These are phyloP conservation scores for Fusarium annulatum DNA, from an alignment of 2,329 filamentous ascomycete species.

Conservation along the genomic window DNA sequence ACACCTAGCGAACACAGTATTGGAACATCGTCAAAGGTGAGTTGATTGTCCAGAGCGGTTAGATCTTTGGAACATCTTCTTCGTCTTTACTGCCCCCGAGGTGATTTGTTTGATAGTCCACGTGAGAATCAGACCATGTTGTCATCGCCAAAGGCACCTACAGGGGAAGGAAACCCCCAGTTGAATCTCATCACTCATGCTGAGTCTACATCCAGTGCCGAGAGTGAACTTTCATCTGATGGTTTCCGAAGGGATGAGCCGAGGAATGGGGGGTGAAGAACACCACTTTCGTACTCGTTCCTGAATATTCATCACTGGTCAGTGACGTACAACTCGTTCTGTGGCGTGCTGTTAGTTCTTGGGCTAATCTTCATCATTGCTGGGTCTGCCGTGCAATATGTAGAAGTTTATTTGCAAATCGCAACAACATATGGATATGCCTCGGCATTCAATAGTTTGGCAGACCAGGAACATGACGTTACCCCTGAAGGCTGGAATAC, in stretches of 20 bases:
- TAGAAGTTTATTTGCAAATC: neutral
- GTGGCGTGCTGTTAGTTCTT: neutral
- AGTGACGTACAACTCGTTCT: neutral
- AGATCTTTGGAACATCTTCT: neutral
- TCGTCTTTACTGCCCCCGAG: neutral
- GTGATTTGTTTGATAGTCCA: neutral
- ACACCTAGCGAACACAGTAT: neutral
- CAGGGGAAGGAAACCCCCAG: neutral
- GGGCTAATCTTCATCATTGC: neutral
- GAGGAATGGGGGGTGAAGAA: neutral
- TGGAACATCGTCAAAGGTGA: neutral
- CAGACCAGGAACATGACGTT: neutral
- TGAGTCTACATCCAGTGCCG: neutral
- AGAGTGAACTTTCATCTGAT: neutral
- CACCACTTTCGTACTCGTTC: neutral
- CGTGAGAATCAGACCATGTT: conserved; percentile 3
- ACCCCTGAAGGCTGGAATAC: neutral
- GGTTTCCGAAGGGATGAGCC: neutral
- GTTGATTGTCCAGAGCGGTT: neutral
- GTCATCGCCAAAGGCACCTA: neutral
- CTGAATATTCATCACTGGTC: neutral
- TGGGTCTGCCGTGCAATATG: neutral
- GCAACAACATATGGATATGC: neutral
- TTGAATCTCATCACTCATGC: neutral
- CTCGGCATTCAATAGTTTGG: neutral